Base-by-base conservation (phyloP, 2,329 filamentous ascomycete genomes). In the Pseudopithomyces chartarum region DNA sequence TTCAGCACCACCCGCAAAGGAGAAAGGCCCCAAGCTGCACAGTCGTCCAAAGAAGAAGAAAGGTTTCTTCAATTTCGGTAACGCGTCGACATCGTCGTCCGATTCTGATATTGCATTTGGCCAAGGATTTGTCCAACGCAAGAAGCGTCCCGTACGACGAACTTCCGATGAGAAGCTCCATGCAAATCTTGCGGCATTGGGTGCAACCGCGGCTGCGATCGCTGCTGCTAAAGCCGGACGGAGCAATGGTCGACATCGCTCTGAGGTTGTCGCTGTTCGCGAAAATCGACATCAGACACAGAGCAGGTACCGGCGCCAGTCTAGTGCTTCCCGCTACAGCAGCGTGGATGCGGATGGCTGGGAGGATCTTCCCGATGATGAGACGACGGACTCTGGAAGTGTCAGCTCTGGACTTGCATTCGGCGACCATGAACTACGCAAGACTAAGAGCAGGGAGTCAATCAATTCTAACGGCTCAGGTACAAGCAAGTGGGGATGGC, bases 371-470 rank as follows among this genome's bases (percentile, higher is more conserved):
- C 72, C 73, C 10, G 75, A 76, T 33, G 70, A 71, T 32, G 73
- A 70, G 12, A 64, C 63, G 3, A 71, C 74, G 6, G 77, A 78
- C n/a, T 81, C 78, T 17, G 53, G 78, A 33, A 86, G 82, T 69
- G 76, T 82, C 45, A 82, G 84, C 63, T 84, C 82, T 29, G 85
- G 76, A 23, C 79, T 90, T 52, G 86, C 87, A 1, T 90, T 87
- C 64, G 87, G 87, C 40, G 81, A 80, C 45, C 75, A 75, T 33
- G 69, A 71, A 23, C 64, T 65, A 59, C 67, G 65, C 40, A 69
- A 68, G 50, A 75, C 71, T 29, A 63, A 80, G 60, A 85, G 83
- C 57, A 72, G 76, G 38, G 83, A 84, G 48, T 85, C 84, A 11
- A 73, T 85, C 1, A 75, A 69, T 4, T 85, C 84, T 1, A 79